These are phyloP conservation scores for Podaxis sp. DNA, from an alignment of 768 basidiomycete species.

Conservation along the genomic window DNA sequence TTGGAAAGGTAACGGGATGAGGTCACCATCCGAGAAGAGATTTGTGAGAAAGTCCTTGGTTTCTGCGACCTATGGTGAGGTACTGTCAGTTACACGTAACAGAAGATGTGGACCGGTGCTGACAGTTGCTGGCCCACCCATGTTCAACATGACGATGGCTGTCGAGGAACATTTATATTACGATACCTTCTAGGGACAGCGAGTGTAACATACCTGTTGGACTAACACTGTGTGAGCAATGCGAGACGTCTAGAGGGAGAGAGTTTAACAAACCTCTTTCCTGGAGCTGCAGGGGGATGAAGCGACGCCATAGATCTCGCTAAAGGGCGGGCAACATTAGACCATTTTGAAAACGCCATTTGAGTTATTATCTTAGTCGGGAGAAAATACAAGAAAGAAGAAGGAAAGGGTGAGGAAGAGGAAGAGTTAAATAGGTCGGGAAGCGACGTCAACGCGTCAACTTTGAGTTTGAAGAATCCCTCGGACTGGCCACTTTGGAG, in stretches of 20 bases:
- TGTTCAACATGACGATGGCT: constrained; percentile 97
- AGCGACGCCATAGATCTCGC: constrained; percentile 17
- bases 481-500: neutral
- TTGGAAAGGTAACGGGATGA: constrained; percentile 96
- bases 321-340: constrained; percentile 26
- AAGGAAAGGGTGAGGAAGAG: constrained; percentile 17
- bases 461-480: neutral
- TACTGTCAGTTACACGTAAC: constrained; percentile 13
- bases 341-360: constrained; percentile 17
- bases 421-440: constrained; percentile 1
- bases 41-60: constrained; percentile 91
- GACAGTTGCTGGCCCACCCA: constrained; percentile 96
- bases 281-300: constrained; percentile 17
- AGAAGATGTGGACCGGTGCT: constrained; percentile 24
- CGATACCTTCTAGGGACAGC: neutral
- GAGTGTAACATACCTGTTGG: constrained; percentile 53
- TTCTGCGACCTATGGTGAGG: constrained; percentile 69
- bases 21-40: constrained; percentile 88
- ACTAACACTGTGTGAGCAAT: constrained; percentile 30
- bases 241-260: neutral
- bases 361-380: neutral
- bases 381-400: constrained; percentile 21
- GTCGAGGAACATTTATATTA: neutral
- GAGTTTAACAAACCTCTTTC: constrained; percentile 24
- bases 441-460: neutral